A percentile compares a stretch with the other conserved stretches of the same genome.
phyloP scores from a whole-genome alignment of 768 basidiomycete genomes.

The Suillus cothurnatus region DNA sequence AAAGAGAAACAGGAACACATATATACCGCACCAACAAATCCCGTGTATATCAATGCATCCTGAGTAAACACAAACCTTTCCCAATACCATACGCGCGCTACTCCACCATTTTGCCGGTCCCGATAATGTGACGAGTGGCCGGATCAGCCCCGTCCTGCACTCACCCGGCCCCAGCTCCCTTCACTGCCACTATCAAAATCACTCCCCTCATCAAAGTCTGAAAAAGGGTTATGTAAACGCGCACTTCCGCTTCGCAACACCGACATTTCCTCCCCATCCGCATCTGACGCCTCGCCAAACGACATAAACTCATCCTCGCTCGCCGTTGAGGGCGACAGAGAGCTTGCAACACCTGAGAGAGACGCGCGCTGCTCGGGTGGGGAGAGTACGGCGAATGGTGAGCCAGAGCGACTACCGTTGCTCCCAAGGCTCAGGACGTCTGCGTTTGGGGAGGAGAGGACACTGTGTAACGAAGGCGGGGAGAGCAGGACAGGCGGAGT shows the following conservation, averaged over 20 bases:
- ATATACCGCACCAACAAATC: background rate
- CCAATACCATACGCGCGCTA: background rate
- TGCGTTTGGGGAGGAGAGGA: slow-evolving; percentile 13
- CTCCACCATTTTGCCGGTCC: background rate
- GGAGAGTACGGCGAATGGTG: background rate
- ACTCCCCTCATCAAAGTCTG: slow-evolving; percentile 1
- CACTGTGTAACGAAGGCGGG: slow-evolving; percentile 20
- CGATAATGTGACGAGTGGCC: background rate
- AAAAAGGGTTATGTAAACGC: background rate
- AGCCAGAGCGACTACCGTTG: background rate
- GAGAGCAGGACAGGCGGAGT: slow-evolving; percentile 32
- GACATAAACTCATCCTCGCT: slow-evolving; percentile 8
- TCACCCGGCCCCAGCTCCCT: slow-evolving; percentile 3
- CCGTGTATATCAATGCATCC: background rate
- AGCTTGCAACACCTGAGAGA: background rate
- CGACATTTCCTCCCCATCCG: background rate
- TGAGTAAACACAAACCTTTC: background rate
- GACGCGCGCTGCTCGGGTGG: background rate
- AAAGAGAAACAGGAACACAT: background rate
- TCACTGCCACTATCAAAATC: slow-evolving; percentile 2
- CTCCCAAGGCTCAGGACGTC: slow-evolving; percentile 4
- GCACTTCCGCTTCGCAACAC: background rate
- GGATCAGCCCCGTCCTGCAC: background rate
- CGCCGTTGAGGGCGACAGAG: background rate
- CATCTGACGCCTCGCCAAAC: background rate